Conservation (phyloP, 2,329 filamentous ascomycete genomes). For the Alternaria panax region DNA sequence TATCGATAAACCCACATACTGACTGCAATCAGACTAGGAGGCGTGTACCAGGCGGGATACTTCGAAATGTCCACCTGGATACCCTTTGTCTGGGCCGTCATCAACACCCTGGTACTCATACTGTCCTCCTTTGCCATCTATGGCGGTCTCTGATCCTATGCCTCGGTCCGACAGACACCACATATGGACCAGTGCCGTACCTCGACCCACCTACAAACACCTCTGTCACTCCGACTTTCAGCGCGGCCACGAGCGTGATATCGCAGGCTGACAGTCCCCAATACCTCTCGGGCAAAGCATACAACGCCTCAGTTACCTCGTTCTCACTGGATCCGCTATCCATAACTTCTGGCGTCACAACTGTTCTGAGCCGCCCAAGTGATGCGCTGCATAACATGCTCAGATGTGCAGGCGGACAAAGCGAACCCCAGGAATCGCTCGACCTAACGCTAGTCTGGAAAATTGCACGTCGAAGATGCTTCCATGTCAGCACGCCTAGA, state of each 20-base stretch:
- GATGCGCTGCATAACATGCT: neutral
- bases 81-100: conserved; percentile 84
- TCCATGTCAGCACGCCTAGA: neutral
- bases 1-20: conserved; percentile 9
- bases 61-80: conserved; percentile 96
- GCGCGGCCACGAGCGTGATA: neutral
- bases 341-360: neutral
- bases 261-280: neutral
- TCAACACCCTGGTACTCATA: conserved; percentile 82
- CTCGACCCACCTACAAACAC: neutral
- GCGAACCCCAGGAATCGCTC: neutral
- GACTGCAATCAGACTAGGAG: conserved; percentile 67
- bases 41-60: conserved; percentile 80
- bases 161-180: neutral
- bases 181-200: neutral
- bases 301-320: neutral
- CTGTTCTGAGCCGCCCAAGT: neutral
- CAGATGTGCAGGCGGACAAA: neutral
- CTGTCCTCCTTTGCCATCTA: conserved; percentile 93
- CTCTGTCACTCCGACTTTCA: neutral
- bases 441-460: neutral
- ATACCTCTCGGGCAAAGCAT: neutral
- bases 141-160: conserved; percentile 71
- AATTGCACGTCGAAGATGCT: neutral
- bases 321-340: neutral